phyloP scores from a whole-genome alignment of 2,329 filamentous ascomycete species.

The Penicillium sp. region DNA sequence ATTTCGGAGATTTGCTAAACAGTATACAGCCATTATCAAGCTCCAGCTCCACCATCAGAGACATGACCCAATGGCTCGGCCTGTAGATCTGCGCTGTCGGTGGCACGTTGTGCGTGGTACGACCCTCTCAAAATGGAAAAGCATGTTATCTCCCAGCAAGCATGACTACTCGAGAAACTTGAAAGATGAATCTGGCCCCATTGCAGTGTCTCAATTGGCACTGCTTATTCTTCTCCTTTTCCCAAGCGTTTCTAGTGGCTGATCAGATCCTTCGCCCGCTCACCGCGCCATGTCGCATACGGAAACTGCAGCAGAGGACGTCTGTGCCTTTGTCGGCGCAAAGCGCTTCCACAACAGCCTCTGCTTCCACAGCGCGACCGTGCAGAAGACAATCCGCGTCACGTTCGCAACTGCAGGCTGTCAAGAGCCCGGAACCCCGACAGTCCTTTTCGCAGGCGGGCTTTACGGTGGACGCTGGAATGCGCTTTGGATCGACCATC shows the following conservation, averaged over 20 bases:
- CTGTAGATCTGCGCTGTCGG: neutral
- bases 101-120: conserved; percentile 1
- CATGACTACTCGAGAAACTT: neutral
- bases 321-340: neutral
- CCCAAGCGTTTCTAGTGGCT: neutral
- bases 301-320: neutral
- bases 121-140: neutral
- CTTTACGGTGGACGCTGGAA: neutral
- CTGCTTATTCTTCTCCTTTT: neutral
- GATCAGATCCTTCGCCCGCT: neutral
- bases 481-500: neutral
- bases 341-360: neutral
- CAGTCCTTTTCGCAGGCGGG: neutral
- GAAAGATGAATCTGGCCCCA: neutral
- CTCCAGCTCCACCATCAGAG: neutral
- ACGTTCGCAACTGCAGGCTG: neutral
- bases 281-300: neutral
- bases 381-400: neutral
- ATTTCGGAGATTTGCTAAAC: neutral
- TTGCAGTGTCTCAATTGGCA: neutral
- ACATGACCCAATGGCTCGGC: neutral
- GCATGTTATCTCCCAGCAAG: neutral
- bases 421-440: neutral
- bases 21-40: conserved; percentile 1
- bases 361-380: neutral